Percentiles rank a stretch among this genome's conserved stretches.
These are phyloP conservation scores for Kockovaella imperatae DNA, from an alignment of 768 basidiomycete genomes.

Conservation along the genomic window DNA sequence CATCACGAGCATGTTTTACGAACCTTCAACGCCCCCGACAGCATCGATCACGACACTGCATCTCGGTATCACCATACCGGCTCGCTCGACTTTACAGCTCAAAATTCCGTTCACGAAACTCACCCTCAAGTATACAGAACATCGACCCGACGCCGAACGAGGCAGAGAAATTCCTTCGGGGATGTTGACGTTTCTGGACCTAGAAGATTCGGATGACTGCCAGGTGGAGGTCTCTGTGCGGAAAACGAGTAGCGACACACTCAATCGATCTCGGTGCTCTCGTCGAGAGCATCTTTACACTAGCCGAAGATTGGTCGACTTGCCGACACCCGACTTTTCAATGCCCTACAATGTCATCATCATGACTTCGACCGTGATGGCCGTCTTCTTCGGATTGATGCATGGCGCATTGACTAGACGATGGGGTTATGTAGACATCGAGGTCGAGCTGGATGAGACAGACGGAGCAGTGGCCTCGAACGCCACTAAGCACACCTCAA, in stretches of 20 bases:
- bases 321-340: slow-evolving; percentile 98
- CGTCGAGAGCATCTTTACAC: slow-evolving; percentile 59
- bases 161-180: slow-evolving; percentile 91
- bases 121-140: slow-evolving; percentile 88
- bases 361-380: slow-evolving; percentile 75
- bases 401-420: slow-evolving; percentile 78
- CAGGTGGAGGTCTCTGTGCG: too few species aligned
- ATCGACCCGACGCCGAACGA: slow-evolving; percentile 88
- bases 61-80: slow-evolving; percentile 61
- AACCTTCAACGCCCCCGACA: slow-evolving; percentile 57
- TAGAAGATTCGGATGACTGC: slow-evolving; percentile 17
- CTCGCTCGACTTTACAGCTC: slow-evolving; percentile 57
- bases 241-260: neutral
- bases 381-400: slow-evolving; percentile 84
- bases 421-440: slow-evolving; percentile 52
- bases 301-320: slow-evolving; percentile 69
- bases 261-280: neutral
- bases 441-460: neutral
- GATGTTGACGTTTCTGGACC: slow-evolving; percentile 48
- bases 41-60: slow-evolving; percentile 69
- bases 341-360: slow-evolving; percentile 99
- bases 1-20: slow-evolving; percentile 60
- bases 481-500: too few species aligned
- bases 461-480: too few species aligned
- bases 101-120: slow-evolving; percentile 69